Conservation (phyloP, 2,329 filamentous ascomycete species). For the Stagonosporopsis cucurbitacearum region DNA sequence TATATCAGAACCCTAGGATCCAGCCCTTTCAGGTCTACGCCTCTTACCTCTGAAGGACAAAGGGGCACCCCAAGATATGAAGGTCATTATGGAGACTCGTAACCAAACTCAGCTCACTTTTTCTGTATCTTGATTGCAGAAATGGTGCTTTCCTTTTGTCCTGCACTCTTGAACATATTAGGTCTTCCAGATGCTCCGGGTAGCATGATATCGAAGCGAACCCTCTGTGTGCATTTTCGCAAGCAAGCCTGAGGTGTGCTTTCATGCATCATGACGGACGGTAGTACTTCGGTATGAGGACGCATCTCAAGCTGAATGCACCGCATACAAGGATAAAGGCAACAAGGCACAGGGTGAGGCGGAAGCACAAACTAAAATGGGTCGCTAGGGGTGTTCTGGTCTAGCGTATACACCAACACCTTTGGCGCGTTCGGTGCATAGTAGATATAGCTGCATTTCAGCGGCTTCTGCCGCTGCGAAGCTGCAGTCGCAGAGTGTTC, state of each 20-base stretch:
- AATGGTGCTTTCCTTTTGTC: not conserved
- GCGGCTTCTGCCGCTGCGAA: slow-evolving; percentile 3
- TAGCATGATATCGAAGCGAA: not conserved
- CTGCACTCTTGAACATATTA: not conserved
- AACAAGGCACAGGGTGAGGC: slow-evolving; percentile 19
- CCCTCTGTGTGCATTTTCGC: not conserved
- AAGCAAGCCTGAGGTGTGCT: slow-evolving; percentile 3
- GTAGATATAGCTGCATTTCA: slow-evolving; percentile 8
- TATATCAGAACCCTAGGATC: too few species aligned
- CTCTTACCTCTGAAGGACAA: too few species aligned
- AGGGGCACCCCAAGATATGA: not conserved
- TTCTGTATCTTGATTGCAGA: not conserved
- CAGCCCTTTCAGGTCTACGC: too few species aligned
- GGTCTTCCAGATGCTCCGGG: not conserved
- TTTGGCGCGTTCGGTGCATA: not conserved
- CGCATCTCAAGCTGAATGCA: slow-evolving; percentile 17
- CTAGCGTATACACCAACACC: not conserved
- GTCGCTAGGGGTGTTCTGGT: slow-evolving; percentile 1
- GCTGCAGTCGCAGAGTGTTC: not conserved
- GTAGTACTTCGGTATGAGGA: slow-evolving; percentile 18
- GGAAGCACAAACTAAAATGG: slow-evolving; percentile 24
- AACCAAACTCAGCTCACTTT: not conserved
- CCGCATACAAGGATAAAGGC: slow-evolving; percentile 13
- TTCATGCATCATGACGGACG: slow-evolving; percentile 17
- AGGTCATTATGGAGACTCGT: not conserved